These are phyloP conservation scores for Sordariomycetes sp. DNA, from an alignment of 2,329 filamentous ascomycete genomes.

Conservation along the genomic window DNA sequence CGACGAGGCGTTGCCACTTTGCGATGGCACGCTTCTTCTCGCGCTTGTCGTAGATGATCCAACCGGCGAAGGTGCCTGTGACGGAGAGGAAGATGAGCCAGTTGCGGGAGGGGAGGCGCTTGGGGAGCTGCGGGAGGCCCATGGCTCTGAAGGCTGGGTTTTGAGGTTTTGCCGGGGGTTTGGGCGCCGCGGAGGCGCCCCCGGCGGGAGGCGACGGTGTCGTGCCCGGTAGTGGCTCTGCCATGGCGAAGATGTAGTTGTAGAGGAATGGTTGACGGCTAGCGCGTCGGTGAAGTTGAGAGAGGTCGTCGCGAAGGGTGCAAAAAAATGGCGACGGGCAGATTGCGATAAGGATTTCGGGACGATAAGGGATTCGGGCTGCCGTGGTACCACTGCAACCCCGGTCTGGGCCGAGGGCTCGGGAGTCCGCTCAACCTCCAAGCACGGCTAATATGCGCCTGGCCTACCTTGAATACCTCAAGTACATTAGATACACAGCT, in stretches of 20 bases:
- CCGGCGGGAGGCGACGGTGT: not conserved
- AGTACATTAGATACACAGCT: no score
- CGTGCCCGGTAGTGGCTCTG: constrained; percentile 12
- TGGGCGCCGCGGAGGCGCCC: constrained; percentile 12
- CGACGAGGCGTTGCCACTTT: constrained; percentile 79
- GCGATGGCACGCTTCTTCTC: constrained; percentile 79
- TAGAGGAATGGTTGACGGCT: not conserved
- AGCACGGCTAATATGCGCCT: no score
- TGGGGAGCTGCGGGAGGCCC: constrained; percentile 75
- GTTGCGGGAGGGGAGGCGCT: constrained; percentile 85
- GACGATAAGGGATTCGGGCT: constrained; percentile 14
- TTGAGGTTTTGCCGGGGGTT: constrained; percentile 34
- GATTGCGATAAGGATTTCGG: constrained; percentile 10
- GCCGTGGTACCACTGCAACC: no score
- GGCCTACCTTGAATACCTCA: no score
- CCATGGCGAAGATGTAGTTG: constrained; percentile 9
- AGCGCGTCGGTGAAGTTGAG: no score
- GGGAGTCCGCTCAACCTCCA: no score
- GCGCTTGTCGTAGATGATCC: constrained; percentile 84
- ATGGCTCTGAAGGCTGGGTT: constrained; percentile 73
- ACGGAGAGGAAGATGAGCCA: constrained; percentile 93
- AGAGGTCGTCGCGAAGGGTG: not conserved
- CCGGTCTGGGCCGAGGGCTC: not conserved
- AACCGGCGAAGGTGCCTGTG: constrained; percentile 66
- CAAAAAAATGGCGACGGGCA: not conserved